Evolutionary conservation across 805 yeast species (phyloP).

Genomic region (Metschnikowia amazonensis): DNA sequence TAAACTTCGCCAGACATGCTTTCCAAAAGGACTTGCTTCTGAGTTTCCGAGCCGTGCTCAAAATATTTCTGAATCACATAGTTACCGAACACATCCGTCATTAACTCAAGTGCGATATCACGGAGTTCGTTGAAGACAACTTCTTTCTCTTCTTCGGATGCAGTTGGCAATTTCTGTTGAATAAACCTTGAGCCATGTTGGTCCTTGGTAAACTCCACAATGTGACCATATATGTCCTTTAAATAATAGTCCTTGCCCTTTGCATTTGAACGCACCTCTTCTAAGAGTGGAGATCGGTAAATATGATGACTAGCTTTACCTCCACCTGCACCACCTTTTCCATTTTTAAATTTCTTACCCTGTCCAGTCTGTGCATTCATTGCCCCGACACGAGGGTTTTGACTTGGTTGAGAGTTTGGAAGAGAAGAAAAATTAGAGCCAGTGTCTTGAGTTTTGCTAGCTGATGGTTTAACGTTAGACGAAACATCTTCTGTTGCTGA

Average conservation of each 20-base stretch:
- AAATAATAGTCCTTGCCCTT: constrained; percentile 58
- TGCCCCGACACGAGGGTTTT: constrained; percentile 3
- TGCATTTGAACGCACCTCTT: constrained; percentile 71
- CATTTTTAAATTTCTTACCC: constrained; percentile 15
- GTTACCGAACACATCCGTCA: constrained; percentile 97
- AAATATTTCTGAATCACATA: constrained; percentile 93
- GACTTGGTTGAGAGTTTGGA: not conserved
- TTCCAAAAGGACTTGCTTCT: constrained; percentile 62
- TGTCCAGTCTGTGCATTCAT: not conserved
- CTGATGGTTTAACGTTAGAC: not conserved
- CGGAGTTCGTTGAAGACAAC: constrained; percentile 80
- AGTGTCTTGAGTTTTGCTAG: not conserved
- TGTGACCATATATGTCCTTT: constrained; percentile 78
- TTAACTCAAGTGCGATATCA: constrained; percentile 66
- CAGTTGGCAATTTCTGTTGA: constrained; percentile 74
- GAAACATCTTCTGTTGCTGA: constrained; percentile 8
- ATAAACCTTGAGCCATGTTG: constrained; percentile 97
- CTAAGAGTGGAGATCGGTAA: constrained; percentile 74
- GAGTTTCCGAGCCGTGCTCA: constrained; percentile 73
- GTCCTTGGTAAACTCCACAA: constrained; percentile 87
- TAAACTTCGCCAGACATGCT: constrained; percentile 73
- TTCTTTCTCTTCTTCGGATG: constrained; percentile 68
- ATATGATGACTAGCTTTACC: constrained; percentile 42
- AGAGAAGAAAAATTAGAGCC: not conserved
- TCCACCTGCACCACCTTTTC: constrained; percentile 14